phyloP scores from a whole-genome alignment of 306 rosid genomes.

The Pyrus pyrifolia region DNA sequence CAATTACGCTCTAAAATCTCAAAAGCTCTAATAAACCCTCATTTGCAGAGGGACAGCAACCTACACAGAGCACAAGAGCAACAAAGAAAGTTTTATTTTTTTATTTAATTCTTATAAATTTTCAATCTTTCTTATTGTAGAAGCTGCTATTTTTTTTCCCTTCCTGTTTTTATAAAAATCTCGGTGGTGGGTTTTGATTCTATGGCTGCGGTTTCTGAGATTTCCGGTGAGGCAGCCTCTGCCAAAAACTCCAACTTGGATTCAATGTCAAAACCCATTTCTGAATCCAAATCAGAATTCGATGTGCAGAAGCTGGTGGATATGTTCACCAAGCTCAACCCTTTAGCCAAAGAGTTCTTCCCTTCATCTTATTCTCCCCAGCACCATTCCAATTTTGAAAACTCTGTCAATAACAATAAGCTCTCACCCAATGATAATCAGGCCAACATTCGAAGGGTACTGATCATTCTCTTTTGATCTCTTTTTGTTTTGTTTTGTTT shows the following conservation, averaged over 20 bases:
- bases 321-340: constrained; percentile 91
- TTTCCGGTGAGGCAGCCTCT: constrained; percentile 60
- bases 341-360: constrained; percentile 80
- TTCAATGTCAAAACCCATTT: constrained; percentile 37
- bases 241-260: constrained; percentile 65
- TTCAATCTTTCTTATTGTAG: constrained; percentile 6
- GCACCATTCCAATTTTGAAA: constrained; percentile 43
- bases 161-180: not conserved
- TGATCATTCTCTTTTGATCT: constrained; percentile 30
- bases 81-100: constrained; percentile 4
- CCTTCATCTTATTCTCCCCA: constrained; percentile 64
- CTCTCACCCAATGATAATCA: constrained; percentile 41
- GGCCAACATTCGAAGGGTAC: constrained; percentile 69
- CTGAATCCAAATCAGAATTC: constrained; percentile 60
- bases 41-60: constrained; percentile 5
- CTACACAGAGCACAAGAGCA: not conserved
- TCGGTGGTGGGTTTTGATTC: constrained; percentile 28
- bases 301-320: constrained; percentile 86
- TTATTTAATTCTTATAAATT: not conserved
- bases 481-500: not conserved
- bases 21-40: constrained; percentile 17
- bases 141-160: not conserved
- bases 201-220: constrained; percentile 93
- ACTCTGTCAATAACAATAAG: constrained; percentile 38
- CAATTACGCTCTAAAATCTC: constrained; percentile 9